Base-by-base conservation (phyloP, 2,329 filamentous ascomycete species). In the Fusarium sp. region DNA sequence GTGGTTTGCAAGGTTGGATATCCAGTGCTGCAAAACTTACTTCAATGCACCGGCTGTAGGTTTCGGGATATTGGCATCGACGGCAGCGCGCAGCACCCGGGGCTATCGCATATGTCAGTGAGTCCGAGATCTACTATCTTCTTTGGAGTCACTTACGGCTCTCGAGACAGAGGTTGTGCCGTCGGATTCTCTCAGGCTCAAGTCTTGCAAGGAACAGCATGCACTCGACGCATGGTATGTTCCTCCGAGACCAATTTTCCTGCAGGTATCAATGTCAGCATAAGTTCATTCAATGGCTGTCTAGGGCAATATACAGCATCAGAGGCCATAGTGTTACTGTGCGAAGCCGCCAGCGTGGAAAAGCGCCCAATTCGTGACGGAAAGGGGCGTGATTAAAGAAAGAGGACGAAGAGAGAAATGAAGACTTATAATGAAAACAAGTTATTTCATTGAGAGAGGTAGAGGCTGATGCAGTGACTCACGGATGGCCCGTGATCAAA, bases 251-350 rank as follows among this genome's bases (percentile, higher is more conserved):
- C 41, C n/a, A 44, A 6, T 15, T 24, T 24, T 12, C 41, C n/a
- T 44, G n/a, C 0, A 44, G 9, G 15, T 44, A 17, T 24, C 3
- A 12, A 17, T 11, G 7, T 44, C n/a, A 44, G 15, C 24, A 15
- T 6, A 11, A 14, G 39, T 15, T 42, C 0, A 6, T 17, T 42
- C 14, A 42, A n/a, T 9, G 11, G n/a, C 6, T 42, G 9, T 9
- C 9, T 17, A 0, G 18, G 1, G 1, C 22, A 9, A 42, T 14
- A 24, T 24, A 44, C n/a, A 44, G 4, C 41, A 44, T 0, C 6
- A 5, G n/a, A 44, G 9, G 41, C 41, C n/a, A 24, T 44, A 10
- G 15, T 12, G 41, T 42, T 24, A 14, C 11, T 5, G 12, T 13
- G 38, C 38, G 14, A n/a, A 42, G n/a, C 9, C 22, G 15, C n/a